These are phyloP conservation scores for Xylaria telfairii DNA, from an alignment of 495 filamentous ascomycete genomes.

Conservation along the genomic window DNA sequence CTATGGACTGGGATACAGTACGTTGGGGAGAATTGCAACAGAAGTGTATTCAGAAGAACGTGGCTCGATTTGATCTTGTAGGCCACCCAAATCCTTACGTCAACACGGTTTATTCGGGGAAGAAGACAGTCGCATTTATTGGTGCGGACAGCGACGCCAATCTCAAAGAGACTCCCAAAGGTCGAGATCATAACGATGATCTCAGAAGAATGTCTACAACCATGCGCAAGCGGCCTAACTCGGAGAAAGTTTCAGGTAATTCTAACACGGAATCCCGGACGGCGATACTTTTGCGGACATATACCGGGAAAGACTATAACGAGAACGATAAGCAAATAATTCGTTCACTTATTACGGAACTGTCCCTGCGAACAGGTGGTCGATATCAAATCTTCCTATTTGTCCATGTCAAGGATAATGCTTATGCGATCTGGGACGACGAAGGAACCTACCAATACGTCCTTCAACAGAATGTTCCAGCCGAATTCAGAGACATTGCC, in stretches of 20 bases:
- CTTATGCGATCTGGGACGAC: constrained; percentile 61
- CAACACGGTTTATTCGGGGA: constrained; percentile 33
- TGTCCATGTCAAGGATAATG: constrained; percentile 70
- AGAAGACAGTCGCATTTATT: constrained; percentile 25
- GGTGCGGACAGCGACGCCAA: constrained; percentile 21
- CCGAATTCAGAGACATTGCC: constrained; percentile 70
- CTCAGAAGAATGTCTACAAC: constrained; percentile 17
- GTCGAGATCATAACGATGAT: constrained; percentile 18
- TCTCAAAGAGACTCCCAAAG: constrained; percentile 22
- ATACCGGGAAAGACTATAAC: constrained; percentile 71
- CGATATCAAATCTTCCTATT: constrained; percentile 80
- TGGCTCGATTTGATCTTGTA: constrained; percentile 58
- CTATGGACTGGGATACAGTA: constrained; percentile 68
- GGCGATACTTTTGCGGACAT: constrained; percentile 72
- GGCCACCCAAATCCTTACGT: constrained; percentile 43
- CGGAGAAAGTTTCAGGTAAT: constrained; percentile 22
- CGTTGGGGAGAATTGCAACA: constrained; percentile 75
- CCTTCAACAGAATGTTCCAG: constrained; percentile 61
- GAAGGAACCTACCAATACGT: constrained; percentile 58
- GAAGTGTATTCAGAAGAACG: constrained; percentile 66
- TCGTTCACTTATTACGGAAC: constrained; percentile 74
- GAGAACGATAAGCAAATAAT: constrained; percentile 73
- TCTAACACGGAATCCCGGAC: constrained; percentile 58
- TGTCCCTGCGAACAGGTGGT: constrained; percentile 72
- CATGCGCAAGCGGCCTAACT: constrained; percentile 23